Percentiles rank a stretch among this genome's conserved stretches.
phyloP scores from a whole-genome alignment of 129 eudicot genomes.

The Dittrichia graveolens region DNA sequence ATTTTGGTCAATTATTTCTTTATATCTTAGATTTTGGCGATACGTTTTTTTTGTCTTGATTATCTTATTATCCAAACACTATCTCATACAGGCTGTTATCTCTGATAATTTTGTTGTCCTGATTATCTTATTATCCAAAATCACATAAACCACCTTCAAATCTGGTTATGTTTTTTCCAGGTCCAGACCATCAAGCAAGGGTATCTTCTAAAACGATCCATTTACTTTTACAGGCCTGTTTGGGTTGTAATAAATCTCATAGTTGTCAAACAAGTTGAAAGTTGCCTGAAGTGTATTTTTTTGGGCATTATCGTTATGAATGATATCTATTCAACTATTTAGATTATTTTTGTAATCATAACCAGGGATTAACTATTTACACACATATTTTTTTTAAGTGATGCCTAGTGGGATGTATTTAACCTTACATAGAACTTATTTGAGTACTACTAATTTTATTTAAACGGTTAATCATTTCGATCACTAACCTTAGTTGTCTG shows the following conservation, averaged over 20 bases:
- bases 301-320: not conserved
- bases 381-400: too few species aligned
- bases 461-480: too few species aligned
- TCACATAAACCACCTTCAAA: not conserved
- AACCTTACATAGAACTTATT: not conserved
- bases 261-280: not conserved
- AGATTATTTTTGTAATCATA: too few species aligned
- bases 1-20: not conserved
- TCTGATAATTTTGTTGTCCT: conserved; percentile 3
- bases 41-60: not conserved
- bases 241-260: not conserved
- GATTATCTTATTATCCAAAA: not conserved
- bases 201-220: conserved; percentile 76
- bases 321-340: not conserved
- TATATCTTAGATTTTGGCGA: not conserved
- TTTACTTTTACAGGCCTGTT: not conserved
- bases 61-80: not conserved
- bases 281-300: not conserved
- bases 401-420: conserved; percentile 1
- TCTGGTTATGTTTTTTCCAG: conserved; percentile 38
- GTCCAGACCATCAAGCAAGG: conserved; percentile 94
- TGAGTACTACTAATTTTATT: too few species aligned
- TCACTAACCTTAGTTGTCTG: conserved; percentile 14
- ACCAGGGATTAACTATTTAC: too few species aligned
- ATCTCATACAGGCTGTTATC: conserved; percentile 4